Percentiles rank a stretch among this genome's conserved stretches.
Conservation (phyloP, 2,329 filamentous ascomycete species). For the Ceratocystis huliohia region DNA sequence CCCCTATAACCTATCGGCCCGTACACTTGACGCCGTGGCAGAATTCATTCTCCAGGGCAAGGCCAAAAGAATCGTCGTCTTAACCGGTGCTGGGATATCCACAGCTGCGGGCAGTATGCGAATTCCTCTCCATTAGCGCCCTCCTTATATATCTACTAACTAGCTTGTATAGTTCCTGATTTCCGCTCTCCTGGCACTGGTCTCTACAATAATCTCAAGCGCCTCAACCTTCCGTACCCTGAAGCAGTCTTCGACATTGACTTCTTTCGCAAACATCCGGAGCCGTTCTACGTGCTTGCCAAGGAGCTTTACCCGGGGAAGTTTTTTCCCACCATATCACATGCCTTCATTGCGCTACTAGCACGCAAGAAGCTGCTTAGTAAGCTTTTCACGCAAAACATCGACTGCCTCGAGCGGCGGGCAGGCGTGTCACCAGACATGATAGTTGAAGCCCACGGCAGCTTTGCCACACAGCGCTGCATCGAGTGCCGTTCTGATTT, state of each 20-base stretch:
- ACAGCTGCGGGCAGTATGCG: conserved; percentile 52
- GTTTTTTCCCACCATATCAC: conserved; percentile 77
- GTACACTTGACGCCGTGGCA: conserved; percentile 64
- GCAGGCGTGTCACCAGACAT: conserved; percentile 70
- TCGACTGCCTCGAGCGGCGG: conserved; percentile 81
- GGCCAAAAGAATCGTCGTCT: conserved; percentile 62
- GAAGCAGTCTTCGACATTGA: conserved; percentile 90
- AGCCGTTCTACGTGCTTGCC: conserved; percentile 84
- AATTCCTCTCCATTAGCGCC: not conserved
- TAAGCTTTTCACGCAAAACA: conserved; percentile 94
- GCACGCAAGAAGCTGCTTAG: conserved; percentile 64
- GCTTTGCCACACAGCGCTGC: conserved; percentile 81
- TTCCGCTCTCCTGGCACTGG: conserved; percentile 89
- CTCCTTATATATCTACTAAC: not conserved
- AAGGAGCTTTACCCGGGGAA: conserved; percentile 85
- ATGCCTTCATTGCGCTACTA: conserved; percentile 76
- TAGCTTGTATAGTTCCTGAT: conserved; percentile 60
- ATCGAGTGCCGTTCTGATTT: conserved; percentile 71
- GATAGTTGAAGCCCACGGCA: conserved; percentile 90
- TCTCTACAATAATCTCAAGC: conserved; percentile 80
- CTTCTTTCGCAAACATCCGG: conserved; percentile 73
- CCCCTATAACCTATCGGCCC: conserved; percentile 52
- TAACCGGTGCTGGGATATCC: conserved; percentile 84
- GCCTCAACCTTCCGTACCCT: conserved; percentile 72
- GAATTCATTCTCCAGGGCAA: conserved; percentile 61